phyloP scores from a whole-genome alignment of 768 basidiomycete genomes.

The Psilocybe cyanescens region DNA sequence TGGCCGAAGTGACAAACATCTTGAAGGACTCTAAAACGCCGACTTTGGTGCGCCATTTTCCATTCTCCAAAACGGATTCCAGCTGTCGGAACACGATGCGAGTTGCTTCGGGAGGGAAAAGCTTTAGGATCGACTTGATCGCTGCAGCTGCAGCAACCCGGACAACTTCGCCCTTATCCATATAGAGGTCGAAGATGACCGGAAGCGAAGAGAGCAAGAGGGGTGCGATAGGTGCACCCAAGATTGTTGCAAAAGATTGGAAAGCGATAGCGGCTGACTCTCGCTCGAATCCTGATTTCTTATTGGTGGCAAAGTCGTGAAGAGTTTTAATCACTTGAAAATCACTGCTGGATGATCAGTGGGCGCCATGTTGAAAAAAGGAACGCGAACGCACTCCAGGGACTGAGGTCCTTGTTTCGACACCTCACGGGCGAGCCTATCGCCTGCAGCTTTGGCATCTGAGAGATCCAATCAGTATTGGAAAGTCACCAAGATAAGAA shows the following conservation, averaged over 20 bases:
- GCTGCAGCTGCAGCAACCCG: constrained; percentile 80
- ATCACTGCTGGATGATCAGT: constrained; percentile 47
- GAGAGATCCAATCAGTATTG: constrained; percentile 11
- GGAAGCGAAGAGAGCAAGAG: constrained; percentile 79
- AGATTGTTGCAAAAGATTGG: constrained; percentile 69
- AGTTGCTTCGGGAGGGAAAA: constrained; percentile 83
- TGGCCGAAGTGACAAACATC: constrained; percentile 67
- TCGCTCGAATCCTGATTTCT: constrained; percentile 87
- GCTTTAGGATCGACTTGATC: constrained; percentile 82
- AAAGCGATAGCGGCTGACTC: constrained; percentile 86
- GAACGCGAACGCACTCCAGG: constrained; percentile 50
- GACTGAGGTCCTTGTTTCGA: constrained; percentile 63
- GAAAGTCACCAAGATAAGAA: constrained; percentile 5
- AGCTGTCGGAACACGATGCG: constrained; percentile 68
- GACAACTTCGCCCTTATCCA: constrained; percentile 95
- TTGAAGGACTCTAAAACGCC: constrained; percentile 89
- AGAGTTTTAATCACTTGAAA: constrained; percentile 63
- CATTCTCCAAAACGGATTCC: constrained; percentile 75
- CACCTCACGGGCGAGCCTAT: constrained; percentile 76
- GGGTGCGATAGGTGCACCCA: constrained; percentile 75
- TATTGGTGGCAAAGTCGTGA: constrained; percentile 74
- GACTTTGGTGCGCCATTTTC: constrained; percentile 96
- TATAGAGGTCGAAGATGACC: constrained; percentile 79
- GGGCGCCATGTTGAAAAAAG: not conserved
- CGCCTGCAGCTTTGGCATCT: constrained; percentile 88